Percentiles rank a stretch among this genome's conserved stretches.
Evolutionary conservation across 2,329 filamentous ascomycete species (phyloP).

Genomic region (Diaporthe batatas): DNA sequence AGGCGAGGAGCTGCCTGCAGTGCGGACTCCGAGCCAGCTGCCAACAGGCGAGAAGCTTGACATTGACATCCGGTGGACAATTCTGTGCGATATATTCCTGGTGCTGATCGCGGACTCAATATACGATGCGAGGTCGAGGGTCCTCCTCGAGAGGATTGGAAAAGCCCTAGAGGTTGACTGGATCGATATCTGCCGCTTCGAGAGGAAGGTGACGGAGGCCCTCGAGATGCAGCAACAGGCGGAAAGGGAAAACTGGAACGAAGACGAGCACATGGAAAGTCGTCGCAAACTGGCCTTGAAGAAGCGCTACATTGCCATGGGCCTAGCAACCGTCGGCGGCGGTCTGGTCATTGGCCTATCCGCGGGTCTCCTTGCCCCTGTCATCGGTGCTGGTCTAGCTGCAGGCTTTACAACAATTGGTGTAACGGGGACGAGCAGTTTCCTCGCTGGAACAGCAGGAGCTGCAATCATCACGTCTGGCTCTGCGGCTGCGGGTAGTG

Average conservation of each 20-base stretch:
- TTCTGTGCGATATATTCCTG: slow-evolving; percentile 94
- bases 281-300: slow-evolving; percentile 86
- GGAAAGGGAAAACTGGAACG: slow-evolving; percentile 97
- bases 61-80: slow-evolving; percentile 96
- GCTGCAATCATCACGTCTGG: slow-evolving; percentile 94
- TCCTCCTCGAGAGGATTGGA: slow-evolving; percentile 86
- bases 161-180: slow-evolving; percentile 84
- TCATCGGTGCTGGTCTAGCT: slow-evolving; percentile 93
- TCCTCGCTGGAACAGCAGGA: slow-evolving; percentile 91
- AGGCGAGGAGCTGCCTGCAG: slow-evolving; percentile 80
- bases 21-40: slow-evolving; percentile 86
- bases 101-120: slow-evolving; percentile 95
- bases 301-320: slow-evolving; percentile 93
- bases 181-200: slow-evolving; percentile 95
- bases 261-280: slow-evolving; percentile 91
- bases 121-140: slow-evolving; percentile 90
- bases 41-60: slow-evolving; percentile 87
- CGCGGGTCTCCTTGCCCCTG: slow-evolving; percentile 89
- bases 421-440: slow-evolving; percentile 87
- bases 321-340: slow-evolving; percentile 93
- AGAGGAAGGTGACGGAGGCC: slow-evolving; percentile 96
- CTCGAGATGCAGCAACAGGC: slow-evolving; percentile 97
- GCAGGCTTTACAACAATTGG: slow-evolving; percentile 97
- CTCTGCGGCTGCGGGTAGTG: slow-evolving; percentile 86
- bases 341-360: slow-evolving; percentile 95